These are phyloP conservation scores for Colletotrichum liriopes DNA, from an alignment of 2,329 filamentous ascomycete species.

Conservation along the genomic window DNA sequence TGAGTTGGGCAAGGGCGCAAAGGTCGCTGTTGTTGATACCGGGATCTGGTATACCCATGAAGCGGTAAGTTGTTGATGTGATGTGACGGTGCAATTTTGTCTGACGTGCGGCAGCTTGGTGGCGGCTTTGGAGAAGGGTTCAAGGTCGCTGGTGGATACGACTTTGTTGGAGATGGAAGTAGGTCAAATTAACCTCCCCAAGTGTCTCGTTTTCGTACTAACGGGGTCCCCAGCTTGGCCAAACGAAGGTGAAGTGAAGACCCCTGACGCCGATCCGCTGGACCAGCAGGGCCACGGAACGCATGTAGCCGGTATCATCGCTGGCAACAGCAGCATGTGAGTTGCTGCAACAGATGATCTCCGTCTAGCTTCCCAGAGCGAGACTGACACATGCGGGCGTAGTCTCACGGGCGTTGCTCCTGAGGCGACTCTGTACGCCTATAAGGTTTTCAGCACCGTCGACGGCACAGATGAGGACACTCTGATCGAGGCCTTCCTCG, in stretches of 20 bases:
- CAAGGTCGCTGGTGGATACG: constrained; percentile 37
- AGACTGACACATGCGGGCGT: too few species aligned
- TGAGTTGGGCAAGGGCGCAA: constrained; percentile 44
- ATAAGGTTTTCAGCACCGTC: constrained; percentile 36
- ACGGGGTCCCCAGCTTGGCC: constrained; percentile 42
- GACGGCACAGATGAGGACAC: constrained; percentile 42
- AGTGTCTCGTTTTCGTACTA: constrained; percentile 1
- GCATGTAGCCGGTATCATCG: constrained; percentile 53
- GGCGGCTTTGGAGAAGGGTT: constrained; percentile 36
- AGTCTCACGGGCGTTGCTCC: constrained; percentile 37
- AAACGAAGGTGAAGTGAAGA: constrained; percentile 44
- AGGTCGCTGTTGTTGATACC: constrained; percentile 36
- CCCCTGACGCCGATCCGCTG: constrained; percentile 55
- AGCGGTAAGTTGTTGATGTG: constrained; percentile 16
- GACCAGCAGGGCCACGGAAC: constrained; percentile 56
- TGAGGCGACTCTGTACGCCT: constrained; percentile 34
- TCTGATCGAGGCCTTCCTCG: constrained; percentile 39
- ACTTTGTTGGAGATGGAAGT: constrained; percentile 39
- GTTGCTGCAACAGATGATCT: background rate
- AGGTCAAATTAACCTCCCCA: constrained; percentile 43
- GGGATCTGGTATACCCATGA: constrained; percentile 38
- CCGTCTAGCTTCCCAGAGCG: background rate
- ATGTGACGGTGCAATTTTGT: background rate
- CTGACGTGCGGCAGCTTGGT: constrained; percentile 24
- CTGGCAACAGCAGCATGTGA: constrained; percentile 40